Evolutionary conservation across 2,329 filamentous ascomycete species (phyloP).

Genomic region (Leptosphaerulina australis): DNA sequence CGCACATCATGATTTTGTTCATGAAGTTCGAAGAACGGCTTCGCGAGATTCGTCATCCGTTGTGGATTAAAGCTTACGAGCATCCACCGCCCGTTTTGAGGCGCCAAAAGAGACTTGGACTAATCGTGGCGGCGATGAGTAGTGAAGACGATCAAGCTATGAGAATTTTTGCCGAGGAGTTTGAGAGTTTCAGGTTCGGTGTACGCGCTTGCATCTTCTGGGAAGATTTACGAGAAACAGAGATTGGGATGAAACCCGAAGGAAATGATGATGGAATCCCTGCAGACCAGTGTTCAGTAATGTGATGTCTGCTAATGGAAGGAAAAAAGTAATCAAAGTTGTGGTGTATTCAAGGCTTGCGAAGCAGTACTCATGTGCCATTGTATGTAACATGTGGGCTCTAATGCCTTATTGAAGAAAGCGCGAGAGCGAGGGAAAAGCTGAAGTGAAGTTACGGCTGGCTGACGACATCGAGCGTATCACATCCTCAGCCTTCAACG

Average conservation of each 20-base stretch:
- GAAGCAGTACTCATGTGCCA: no score
- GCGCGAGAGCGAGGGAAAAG: no score
- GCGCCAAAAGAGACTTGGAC: conserved; percentile 17
- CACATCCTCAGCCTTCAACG: no score
- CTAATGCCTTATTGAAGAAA: no score
- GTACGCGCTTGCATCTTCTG: conserved; percentile 18
- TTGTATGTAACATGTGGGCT: no score
- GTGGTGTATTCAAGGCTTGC: no score
- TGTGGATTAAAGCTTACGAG: conserved; percentile 20
- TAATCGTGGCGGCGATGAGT: conserved; percentile 17
- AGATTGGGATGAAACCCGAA: conserved; percentile 8
- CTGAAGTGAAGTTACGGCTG: no score
- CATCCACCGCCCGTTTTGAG: conserved; percentile 8
- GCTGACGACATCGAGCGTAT: no score
- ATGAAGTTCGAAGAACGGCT: conserved; percentile 18
- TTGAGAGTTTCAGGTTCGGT: conserved; percentile 17
- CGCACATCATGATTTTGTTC: conserved; percentile 21
- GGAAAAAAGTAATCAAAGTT: no score
- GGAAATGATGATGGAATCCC: conserved; percentile 12
- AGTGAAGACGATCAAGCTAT: conserved; percentile 18
- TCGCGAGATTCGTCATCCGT: conserved; percentile 17
- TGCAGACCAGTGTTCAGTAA: conserved; percentile 17
- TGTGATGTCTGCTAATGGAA: no score
- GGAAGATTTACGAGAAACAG: conserved; percentile 19
- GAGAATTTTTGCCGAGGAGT: conserved; percentile 18